phyloP scores from a whole-genome alignment of 1,284 basidiomycete species.

The Hypsizygus ulmarius region DNA sequence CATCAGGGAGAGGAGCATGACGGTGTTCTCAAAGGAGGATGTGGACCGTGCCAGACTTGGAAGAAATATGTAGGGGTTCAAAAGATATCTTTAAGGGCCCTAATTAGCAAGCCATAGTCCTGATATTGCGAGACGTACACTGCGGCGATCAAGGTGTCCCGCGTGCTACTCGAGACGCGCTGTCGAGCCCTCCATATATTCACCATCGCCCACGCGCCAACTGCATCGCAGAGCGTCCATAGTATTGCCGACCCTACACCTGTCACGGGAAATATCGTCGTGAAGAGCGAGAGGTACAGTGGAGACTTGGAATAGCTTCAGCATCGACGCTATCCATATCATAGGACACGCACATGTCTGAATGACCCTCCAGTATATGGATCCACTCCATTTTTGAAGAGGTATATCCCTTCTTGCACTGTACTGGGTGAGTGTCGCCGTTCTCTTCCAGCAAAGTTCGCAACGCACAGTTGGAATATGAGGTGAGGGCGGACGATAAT shows the following conservation, averaged over 20 bases:
- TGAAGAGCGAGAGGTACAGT: conserved; percentile 75
- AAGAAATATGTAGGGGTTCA: conserved; percentile 86
- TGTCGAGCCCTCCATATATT: conserved; percentile 65
- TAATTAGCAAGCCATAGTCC: conserved; percentile 5
- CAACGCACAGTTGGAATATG: conserved; percentile 50
- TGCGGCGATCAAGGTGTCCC: conserved; percentile 59
- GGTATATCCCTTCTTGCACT: conserved; percentile 88
- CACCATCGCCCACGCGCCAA: conserved; percentile 66
- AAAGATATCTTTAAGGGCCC: conserved; percentile 60
- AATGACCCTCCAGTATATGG: conserved; percentile 86
- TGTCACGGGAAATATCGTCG: conserved; percentile 59
- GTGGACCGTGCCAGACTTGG: conserved; percentile 81
- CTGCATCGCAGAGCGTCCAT: conserved; percentile 71
- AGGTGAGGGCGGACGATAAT: conserved; percentile 80
- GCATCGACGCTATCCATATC: conserved; percentile 10
- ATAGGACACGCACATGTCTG: conserved; percentile 66
- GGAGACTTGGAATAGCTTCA: conserved; percentile 62
- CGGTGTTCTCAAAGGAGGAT: conserved; percentile 73
- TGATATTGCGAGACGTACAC: conserved; percentile 44
- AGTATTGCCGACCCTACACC: conserved; percentile 48
- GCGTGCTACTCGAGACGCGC: conserved; percentile 40
- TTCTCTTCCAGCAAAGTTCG: background rate
- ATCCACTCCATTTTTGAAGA: conserved; percentile 69
- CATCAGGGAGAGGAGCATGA: conserved; percentile 68
- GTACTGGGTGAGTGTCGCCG: conserved; percentile 2